Base-by-base conservation (phyloP, 768 basidiomycete genomes). In the Macrolepiota fuliginosa region DNA sequence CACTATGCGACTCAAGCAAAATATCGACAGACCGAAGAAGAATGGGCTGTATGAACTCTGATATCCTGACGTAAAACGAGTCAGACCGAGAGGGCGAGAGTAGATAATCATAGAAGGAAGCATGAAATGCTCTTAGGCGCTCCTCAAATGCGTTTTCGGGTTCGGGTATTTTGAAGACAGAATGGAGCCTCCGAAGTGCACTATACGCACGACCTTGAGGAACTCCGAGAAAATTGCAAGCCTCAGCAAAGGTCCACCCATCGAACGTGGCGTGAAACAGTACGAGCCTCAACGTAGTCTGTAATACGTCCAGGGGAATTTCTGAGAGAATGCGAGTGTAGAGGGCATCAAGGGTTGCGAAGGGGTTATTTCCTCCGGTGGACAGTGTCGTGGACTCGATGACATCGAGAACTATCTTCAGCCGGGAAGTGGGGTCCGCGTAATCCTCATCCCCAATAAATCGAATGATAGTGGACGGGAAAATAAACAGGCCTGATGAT, bases 401-500 rank as follows among this genome's bases (percentile, higher is more conserved):
- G 25, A 51, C 25, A 15, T 25, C 46, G 12, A 62, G 53, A 19
- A 57, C 56, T 42, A 47, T 62, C n/a, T 56, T 42, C 4, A 58
- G 64, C 47, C 15, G 40, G 25, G 17, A 19, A 4, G 32, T 35
- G 2, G 62, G 56, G 12, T 59, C n/a, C 17, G 40, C 40, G n/a
- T 42, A 42, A 5, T 42, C 40, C 17, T n/a, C n/a, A 42, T 63
- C 63, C 15, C 56, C 67, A 36, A 71, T 57, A 58, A 65, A 72
- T 29, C 67, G 64, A 6, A 70, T 49, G 36, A 65, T 63, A 9
- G 67, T 68, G 1, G 67, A 64, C 3, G 63, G 65, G 25, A 70
- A 73, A 35, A 73, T 67, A 42, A 71, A 72, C 46, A 66, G 66
- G 9, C 70, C 68, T 3, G 65, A 67, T 9, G 72, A 65, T 29